Evolutionary conservation across 2,329 filamentous ascomycete genomes (phyloP).

Genomic region (Colletotrichum gloeosporioides): DNA sequence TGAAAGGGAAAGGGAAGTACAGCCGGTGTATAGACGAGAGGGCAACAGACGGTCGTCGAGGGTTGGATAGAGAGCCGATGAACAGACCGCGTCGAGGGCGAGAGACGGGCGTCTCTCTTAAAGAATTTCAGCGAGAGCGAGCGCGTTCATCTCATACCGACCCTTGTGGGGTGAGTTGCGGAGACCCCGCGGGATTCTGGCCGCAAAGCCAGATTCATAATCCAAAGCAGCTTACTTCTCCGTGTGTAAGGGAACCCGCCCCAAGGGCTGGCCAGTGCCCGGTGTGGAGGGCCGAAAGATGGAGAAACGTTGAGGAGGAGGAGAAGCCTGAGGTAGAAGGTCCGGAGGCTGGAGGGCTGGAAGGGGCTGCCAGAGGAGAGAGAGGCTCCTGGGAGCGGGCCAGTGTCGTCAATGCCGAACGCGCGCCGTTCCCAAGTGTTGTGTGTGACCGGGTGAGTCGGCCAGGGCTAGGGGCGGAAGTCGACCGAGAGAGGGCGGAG

Average conservation of each 20-base stretch:
- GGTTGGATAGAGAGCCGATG: background rate
- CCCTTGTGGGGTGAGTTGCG: constrained; percentile 21
- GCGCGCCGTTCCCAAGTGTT: background rate
- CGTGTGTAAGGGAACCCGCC: background rate
- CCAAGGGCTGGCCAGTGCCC: background rate
- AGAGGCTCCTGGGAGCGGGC: background rate
- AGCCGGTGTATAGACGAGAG: background rate
- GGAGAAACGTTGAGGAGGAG: constrained; percentile 8
- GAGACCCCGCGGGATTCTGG: constrained; percentile 22
- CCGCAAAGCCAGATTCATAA: constrained; percentile 18
- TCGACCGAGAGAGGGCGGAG: constrained; percentile 19
- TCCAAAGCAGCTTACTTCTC: constrained; percentile 9
- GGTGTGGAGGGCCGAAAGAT: constrained; percentile 15
- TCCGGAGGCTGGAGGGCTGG: background rate
- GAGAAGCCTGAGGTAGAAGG: background rate
- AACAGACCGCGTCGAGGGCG: background rate
- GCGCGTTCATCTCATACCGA: background rate
- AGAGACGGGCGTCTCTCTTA: background rate
- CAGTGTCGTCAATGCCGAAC: constrained; percentile 15
- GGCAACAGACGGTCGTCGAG: background rate
- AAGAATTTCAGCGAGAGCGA: background rate
- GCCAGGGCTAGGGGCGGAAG: constrained; percentile 21
- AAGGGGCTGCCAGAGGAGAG: background rate
- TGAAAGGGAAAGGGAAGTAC: background rate
- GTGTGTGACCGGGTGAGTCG: constrained; percentile 7